phyloP scores from a whole-genome alignment of 208 protist species.

The Acanthamoeba triangularis region DNA sequence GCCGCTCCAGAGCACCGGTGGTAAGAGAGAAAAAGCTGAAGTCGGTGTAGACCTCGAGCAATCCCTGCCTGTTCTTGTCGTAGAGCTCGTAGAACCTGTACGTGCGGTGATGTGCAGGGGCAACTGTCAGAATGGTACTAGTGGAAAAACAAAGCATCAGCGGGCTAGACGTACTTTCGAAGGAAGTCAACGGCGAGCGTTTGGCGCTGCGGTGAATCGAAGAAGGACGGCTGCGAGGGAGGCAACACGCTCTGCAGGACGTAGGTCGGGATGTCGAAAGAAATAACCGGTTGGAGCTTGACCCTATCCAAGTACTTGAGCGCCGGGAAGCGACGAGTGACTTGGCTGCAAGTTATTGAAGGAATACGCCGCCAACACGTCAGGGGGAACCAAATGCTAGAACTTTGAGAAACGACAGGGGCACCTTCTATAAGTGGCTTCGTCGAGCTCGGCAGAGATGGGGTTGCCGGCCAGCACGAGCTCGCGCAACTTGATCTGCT shows the following conservation, averaged over 20 bases:
- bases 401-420: background rate
- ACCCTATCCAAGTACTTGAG: slow-evolving; percentile 77
- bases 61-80: slow-evolving; percentile 67
- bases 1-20: background rate
- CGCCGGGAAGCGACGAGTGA: slow-evolving; percentile 60
- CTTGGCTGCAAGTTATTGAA: slow-evolving; percentile 30
- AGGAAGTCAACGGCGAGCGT: slow-evolving; percentile 56
- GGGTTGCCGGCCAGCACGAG: slow-evolving; percentile 65
- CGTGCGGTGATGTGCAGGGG: background rate
- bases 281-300: slow-evolving; percentile 73
- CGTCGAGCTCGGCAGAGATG: slow-evolving; percentile 42
- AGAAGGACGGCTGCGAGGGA: slow-evolving; percentile 36
- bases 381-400: background rate
- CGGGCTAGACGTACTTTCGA: background rate
- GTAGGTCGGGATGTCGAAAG: slow-evolving; percentile 73
- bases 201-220: slow-evolving; percentile 46
- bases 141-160: background rate
- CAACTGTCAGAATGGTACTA: background rate
- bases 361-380: background rate
- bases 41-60: slow-evolving; percentile 73
- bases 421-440: slow-evolving; percentile 59
- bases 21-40: slow-evolving; percentile 60
- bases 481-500: slow-evolving; percentile 70
- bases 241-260: slow-evolving; percentile 74
- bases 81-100: slow-evolving; percentile 74